Conservation (phyloP, 805 yeast genomes). For the Zygosaccharomyces siamensis region DNA sequence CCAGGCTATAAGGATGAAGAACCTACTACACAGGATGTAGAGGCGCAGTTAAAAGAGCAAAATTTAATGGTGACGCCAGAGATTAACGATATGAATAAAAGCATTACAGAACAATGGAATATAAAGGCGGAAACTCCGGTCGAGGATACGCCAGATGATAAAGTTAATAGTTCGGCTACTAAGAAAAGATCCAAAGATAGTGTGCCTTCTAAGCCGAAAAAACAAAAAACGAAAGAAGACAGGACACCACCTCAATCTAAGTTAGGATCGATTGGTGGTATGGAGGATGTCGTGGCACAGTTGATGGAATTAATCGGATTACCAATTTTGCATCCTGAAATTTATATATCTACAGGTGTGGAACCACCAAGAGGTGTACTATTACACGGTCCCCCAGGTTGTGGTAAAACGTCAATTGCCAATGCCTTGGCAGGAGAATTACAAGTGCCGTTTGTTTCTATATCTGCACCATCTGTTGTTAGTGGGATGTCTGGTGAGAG, state of each 20-base stretch:
- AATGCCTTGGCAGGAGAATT: constrained; percentile 94
- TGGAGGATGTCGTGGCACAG: constrained; percentile 78
- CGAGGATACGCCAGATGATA: constrained; percentile 11
- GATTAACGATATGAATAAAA: constrained; percentile 66
- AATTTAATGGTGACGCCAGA: constrained; percentile 64
- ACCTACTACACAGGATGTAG: constrained; percentile 28
- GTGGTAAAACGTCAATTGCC: constrained; percentile 96
- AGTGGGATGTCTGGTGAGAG: constrained; percentile 99
- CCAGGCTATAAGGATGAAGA: constrained; percentile 25
- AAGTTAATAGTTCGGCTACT: constrained; percentile 21
- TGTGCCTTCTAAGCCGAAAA: constrained; percentile 32
- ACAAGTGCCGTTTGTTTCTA: constrained; percentile 83
- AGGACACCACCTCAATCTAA: constrained; percentile 66
- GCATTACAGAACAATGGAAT: constrained; percentile 70
- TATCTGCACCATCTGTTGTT: constrained; percentile 93
- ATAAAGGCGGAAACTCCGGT: constrained; percentile 23
- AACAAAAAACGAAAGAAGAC: constrained; percentile 45
- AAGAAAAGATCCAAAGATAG: constrained; percentile 52
- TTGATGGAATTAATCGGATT: constrained; percentile 85
- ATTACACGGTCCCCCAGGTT: constrained; percentile 98
- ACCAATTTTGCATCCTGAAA: constrained; percentile 92
- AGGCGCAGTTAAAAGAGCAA: constrained; percentile 28
- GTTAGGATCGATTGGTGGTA: constrained; percentile 79
- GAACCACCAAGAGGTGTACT: constrained; percentile 93
- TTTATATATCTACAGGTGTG: constrained; percentile 79